Evolutionary conservation across 2,329 filamentous ascomycete genomes (phyloP).

Genomic region (Colletotrichum camelliae): DNA sequence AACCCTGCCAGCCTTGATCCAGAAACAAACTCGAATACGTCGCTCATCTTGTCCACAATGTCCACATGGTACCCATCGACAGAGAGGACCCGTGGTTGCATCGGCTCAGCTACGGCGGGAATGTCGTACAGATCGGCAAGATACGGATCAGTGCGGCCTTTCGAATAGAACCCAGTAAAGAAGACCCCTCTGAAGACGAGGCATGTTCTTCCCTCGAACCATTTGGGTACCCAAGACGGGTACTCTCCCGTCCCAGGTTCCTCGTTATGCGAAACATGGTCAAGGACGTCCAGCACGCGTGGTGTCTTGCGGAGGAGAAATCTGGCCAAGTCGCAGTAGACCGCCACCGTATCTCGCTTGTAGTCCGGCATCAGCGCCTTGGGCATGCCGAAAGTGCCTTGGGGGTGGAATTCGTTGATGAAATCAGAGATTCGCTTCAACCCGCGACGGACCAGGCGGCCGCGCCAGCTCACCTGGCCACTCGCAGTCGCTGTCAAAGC

Average conservation of each 20-base stretch:
- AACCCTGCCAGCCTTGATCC: not conserved
- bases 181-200: slow-evolving; percentile 8
- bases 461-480: slow-evolving; percentile 4
- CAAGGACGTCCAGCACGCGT: slow-evolving; percentile 11
- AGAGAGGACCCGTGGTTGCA: slow-evolving; percentile 5
- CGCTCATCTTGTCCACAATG: not conserved
- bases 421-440: slow-evolving; percentile 7
- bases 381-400: slow-evolving; percentile 9
- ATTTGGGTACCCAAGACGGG: slow-evolving; percentile 23
- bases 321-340: slow-evolving; percentile 21
- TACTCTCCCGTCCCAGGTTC: slow-evolving; percentile 13
- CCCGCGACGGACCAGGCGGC: slow-evolving; percentile 6
- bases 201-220: slow-evolving; percentile 13
- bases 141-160: slow-evolving; percentile 3
- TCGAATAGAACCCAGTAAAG: slow-evolving; percentile 16
- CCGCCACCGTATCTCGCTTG: slow-evolving; percentile 2
- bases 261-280: slow-evolving; percentile 16
- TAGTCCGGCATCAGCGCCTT: slow-evolving; percentile 19
- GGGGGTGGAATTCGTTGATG: slow-evolving; percentile 2
- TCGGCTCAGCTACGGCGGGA: not conserved
- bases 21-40: not conserved
- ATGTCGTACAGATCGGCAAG: slow-evolving; percentile 9
- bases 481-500: not conserved
- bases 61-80: slow-evolving; percentile 19
- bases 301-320: slow-evolving; percentile 21